phyloP scores from a whole-genome alignment of 2,329 filamentous ascomycete genomes.

The Apiospora marii region DNA sequence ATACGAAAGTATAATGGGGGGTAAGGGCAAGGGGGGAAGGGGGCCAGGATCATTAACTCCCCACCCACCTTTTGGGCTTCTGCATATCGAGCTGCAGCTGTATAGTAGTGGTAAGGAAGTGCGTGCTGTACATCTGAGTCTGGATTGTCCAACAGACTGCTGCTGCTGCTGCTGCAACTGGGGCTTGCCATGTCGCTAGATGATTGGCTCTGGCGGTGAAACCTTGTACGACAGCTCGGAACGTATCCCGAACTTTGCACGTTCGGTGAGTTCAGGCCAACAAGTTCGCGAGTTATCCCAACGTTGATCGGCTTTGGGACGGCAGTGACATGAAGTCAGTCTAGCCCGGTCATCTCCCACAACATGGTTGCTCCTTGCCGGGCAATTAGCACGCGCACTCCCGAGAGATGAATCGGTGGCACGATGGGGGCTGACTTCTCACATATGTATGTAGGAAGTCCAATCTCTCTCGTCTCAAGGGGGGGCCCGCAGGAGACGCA shows the following conservation, averaged over 20 bases:
- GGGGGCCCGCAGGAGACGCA: not conserved
- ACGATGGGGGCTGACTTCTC: slow-evolving; percentile 15
- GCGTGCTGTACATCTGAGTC: no score
- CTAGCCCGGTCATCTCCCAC: not conserved
- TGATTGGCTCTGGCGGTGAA: not conserved
- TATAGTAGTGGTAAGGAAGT: not conserved
- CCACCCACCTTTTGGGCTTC: not conserved
- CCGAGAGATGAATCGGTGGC: not conserved
- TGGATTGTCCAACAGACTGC: not conserved
- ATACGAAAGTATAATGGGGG: not conserved
- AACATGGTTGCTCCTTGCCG: not conserved
- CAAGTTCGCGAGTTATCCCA: slow-evolving; percentile 11
- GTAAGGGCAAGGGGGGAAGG: not conserved
- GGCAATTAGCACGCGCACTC: not conserved
- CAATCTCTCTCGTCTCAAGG: not conserved
- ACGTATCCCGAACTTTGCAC: slow-evolving; percentile 5
- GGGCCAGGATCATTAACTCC: not conserved
- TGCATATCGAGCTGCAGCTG: not conserved
- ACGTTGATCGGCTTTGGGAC: not conserved
- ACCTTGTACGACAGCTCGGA: slow-evolving; percentile 4
- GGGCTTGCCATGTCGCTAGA: not conserved
- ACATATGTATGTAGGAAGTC: not conserved
- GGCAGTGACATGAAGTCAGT: not conserved
- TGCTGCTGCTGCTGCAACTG: not conserved
- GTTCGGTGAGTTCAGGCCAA: not conserved